phyloP scores from a whole-genome alignment of 192 early-diverging fungal genomes.

The Nowakowskiella sp. region DNA sequence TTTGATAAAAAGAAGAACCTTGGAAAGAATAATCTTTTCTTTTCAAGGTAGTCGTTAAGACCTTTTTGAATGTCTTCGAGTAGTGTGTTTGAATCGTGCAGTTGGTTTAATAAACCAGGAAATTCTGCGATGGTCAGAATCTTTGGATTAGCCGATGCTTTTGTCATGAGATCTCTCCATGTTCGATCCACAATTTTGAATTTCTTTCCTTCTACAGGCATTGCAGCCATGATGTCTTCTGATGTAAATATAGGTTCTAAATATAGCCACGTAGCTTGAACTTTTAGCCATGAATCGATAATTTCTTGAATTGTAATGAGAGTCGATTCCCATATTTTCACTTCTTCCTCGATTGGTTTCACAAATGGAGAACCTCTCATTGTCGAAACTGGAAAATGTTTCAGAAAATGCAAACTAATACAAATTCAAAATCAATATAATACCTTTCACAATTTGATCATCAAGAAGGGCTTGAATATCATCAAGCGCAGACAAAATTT shows the following conservation, averaged over 20 bases:
- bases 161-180: slow-evolving; percentile 51
- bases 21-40: slow-evolving; percentile 54
- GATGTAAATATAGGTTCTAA: slow-evolving; percentile 54
- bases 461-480: slow-evolving; percentile 52
- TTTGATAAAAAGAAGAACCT: slow-evolving; percentile 58
- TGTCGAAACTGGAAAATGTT: slow-evolving; percentile 39
- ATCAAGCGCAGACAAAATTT: slow-evolving; percentile 49
- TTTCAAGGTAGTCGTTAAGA: slow-evolving; percentile 54
- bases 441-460: slow-evolving; percentile 53
- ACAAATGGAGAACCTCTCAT: slow-evolving; percentile 52
- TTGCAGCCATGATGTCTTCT: slow-evolving; percentile 52
- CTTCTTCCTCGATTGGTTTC: slow-evolving; percentile 56
- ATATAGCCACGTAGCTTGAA: slow-evolving; percentile 55
- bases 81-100: slow-evolving; percentile 44
- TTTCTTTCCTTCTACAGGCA: slow-evolving; percentile 54
- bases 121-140: slow-evolving; percentile 37
- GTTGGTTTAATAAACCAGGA: slow-evolving; percentile 27
- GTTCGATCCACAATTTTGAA: slow-evolving; percentile 50
- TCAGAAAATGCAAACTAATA: slow-evolving; percentile 2
- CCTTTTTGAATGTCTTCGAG: slow-evolving; percentile 58
- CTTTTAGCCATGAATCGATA: slow-evolving; percentile 53
- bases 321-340: slow-evolving; percentile 46
- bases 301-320: slow-evolving; percentile 48
- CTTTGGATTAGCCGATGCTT: slow-evolving; percentile 42
- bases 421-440: slow-evolving; percentile 1